Evolutionary conservation across 306 rosid species (phyloP), one percentile per base, ranked within the genome.

Genomic region (Abrus pulchellus): DNA sequence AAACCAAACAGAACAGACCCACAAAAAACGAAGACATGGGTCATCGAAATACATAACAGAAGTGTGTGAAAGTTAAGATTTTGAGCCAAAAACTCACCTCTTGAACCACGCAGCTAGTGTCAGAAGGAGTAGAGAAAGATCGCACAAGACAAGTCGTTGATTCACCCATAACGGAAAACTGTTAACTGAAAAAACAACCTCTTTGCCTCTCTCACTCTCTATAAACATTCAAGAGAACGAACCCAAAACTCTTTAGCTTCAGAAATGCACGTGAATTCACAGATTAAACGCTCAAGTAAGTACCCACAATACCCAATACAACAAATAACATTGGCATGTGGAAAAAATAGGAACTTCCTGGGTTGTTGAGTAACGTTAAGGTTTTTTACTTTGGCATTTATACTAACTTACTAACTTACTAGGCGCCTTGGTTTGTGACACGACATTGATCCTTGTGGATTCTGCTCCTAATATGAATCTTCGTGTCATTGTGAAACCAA

Each of bases 91-190:
- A 76, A 76, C 87, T 74, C 9, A 93, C 99, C 90, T 90, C 88
- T 73, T 80, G 81, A 12, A 89, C 43, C 61, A 57, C 85, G 71
- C 74, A 33, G 9, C 91, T 84, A 86, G 75, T 56, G 36, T 84
- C 88, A 20, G 88, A 72, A 34, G 93, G 90, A 68, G 78, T 81
- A 33, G 92, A 92, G 74, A 91, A 83, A 12, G 99, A 90, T 60
- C 92, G 88, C 36, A 81, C 70, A 28, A 95, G 90, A 65, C 83
- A 90, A 33, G 90, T 72, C 1, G 90, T 78, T 9, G 94, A 82
- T 71, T 95, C 98, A 38, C 53, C 90, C 96, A 93, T 94, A 5
- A 64, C 83, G 13, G 33, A 13, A 67, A 67, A 32, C 47, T 41
- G 70, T 81, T 36, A 74, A 59, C 62, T 9, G 29, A 13, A 57